Evolutionary conservation across 164 flowering plant species (phyloP), one percentile per base, ranked within the genome.

Genomic region (Hamamelis virginiana): DNA sequence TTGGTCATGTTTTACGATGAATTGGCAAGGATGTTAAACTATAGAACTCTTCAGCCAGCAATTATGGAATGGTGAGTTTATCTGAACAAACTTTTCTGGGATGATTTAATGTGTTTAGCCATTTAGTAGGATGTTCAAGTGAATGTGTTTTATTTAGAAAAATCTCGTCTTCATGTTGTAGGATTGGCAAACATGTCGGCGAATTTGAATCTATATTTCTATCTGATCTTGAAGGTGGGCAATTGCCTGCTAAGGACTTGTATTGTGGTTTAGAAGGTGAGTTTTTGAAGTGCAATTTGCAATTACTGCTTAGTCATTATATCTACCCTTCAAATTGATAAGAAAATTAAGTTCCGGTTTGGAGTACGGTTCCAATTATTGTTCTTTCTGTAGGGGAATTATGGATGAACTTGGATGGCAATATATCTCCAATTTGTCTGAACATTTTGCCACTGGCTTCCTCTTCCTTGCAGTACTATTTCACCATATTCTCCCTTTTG

Each of bases 351-450:
- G 23, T 15, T 66, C 48, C 41, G 53, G 33, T 52, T 53, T n/a
- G n/a, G 28, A 22, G 1, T 9, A 26, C 10, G 58, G 11, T 38
- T 38, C 65, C 68, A 38, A 50, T 62, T 57, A 57, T 73, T 27
- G 59, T 77, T 68, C 41, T 46, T 52, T 59, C 59, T 80, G 70
- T 73, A 92, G 97, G 97, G 62, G 90, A 90, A 58, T 76, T 89
- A 21, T 90, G 94, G 97, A 90, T 90, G 96, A 92, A 92, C 76
- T 78, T 92, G 80, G 97, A 92, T 74, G 91, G 96, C 62, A 85
- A 79, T 63, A 81, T 90, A 58, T 88, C 97, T 78, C 97, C 97
- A 22, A 78, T 92, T 70, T 92, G 94, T 74, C 69, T 92, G 76
- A 89, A 82, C 78, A 85, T 92, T 65, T 75, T 92, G 69, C 91